Percentiles rank a stretch among this genome's conserved stretches.
Evolutionary conservation across 495 filamentous ascomycete species (phyloP).

Genomic region (Aspergillus olivimuriae): DNA sequence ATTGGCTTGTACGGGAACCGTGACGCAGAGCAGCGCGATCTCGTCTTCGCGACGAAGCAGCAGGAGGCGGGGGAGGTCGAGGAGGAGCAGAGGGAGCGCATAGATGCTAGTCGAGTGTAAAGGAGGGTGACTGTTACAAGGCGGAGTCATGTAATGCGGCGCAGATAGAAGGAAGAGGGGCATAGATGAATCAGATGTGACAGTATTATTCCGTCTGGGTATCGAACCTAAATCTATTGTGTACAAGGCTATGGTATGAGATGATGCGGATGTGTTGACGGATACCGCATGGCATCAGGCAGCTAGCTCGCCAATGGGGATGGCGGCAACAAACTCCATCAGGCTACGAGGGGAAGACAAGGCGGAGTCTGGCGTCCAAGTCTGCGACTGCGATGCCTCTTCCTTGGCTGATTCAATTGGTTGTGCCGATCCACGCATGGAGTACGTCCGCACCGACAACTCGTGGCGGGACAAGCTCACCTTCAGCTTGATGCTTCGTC

Average conservation of each 20-base stretch:
- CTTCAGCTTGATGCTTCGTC: conserved; percentile 31
- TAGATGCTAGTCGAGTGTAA: no score
- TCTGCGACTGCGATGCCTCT: conserved; percentile 7
- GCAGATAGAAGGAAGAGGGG: no score
- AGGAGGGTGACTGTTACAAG: no score
- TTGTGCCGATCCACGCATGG: conserved; percentile 6
- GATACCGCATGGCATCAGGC: conserved; percentile 33
- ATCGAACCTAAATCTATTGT: background rate
- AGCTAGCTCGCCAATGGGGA: conserved; percentile 20
- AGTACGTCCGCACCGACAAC: conserved; percentile 22
- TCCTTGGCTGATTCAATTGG: background rate
- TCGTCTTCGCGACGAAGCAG: conserved; percentile 8
- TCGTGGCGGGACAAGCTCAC: conserved; percentile 27
- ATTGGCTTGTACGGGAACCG: conserved; percentile 55
- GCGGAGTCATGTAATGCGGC: no score
- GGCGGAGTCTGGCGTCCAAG: conserved; percentile 19
- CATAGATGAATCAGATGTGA: background rate
- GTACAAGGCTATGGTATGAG: no score
- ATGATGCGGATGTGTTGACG: conserved; percentile 15
- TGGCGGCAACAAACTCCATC: conserved; percentile 30
- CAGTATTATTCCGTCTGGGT: background rate
- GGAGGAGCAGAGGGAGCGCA: conserved; percentile 5
- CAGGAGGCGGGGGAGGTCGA: conserved; percentile 23
- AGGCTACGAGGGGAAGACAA: conserved; percentile 12
- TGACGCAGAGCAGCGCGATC: conserved; percentile 47